Evolutionary conservation across 176 grass and related monocot species (phyloP).

Genomic region (Alopecurus myosuroides): DNA sequence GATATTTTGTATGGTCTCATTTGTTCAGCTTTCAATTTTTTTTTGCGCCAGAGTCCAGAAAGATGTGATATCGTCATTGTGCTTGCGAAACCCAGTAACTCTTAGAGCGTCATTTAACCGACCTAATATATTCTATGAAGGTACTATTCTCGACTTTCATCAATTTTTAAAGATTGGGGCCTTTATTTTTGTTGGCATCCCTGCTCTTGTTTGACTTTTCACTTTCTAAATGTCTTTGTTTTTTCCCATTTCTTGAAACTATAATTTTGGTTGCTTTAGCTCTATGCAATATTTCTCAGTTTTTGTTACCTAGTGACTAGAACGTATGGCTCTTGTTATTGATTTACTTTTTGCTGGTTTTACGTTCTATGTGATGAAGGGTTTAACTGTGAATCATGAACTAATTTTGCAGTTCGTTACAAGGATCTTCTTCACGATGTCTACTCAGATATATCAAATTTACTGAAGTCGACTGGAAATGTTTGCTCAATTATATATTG

Average conservation of each 20-base stretch:
- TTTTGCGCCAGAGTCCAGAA: constrained; percentile 57
- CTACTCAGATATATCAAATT: constrained; percentile 71
- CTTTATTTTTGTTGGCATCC: not conserved
- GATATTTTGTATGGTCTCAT: constrained; percentile 10
- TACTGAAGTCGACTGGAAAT: constrained; percentile 74
- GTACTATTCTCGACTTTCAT: constrained; percentile 21
- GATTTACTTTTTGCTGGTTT: not conserved
- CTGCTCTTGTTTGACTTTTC: not conserved
- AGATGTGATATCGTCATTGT: constrained; percentile 82
- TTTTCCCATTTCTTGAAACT: not conserved
- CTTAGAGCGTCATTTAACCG: constrained; percentile 93
- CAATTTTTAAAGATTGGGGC: not conserved
- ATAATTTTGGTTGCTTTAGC: not conserved
- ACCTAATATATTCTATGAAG: constrained; percentile 99
- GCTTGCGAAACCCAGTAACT: constrained; percentile 68
- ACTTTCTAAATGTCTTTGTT: not conserved
- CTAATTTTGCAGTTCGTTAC: constrained; percentile 78
- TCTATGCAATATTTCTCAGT: not conserved
- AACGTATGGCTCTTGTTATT: not conserved
- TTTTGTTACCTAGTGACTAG: not conserved
- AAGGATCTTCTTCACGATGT: constrained; percentile 91
- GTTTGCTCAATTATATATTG: constrained; percentile 97
- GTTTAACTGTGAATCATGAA: constrained; percentile 19
- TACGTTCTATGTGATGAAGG: not conserved
- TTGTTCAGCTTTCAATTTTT: not conserved